Evolutionary conservation across 805 yeast genomes (phyloP).

Genomic region (Cephaloascus fragrans): DNA sequence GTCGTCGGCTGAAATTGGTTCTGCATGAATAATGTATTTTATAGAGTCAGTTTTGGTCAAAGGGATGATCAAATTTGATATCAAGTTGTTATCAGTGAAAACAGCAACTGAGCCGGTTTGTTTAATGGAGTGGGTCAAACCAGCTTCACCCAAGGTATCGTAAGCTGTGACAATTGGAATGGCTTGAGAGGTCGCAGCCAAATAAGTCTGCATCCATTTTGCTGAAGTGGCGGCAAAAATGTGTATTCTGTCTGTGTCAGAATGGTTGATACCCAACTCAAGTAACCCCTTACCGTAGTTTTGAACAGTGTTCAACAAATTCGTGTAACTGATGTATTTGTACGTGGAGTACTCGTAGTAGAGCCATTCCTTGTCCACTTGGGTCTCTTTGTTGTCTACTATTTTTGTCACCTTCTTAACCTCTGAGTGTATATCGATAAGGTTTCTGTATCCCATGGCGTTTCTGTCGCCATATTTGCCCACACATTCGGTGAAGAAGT

Average conservation of each 20-base stretch:
- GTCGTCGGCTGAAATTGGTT: slow-evolving; percentile 49
- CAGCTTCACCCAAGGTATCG: slow-evolving; percentile 86
- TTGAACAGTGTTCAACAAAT: slow-evolving; percentile 40
- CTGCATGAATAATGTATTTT: slow-evolving; percentile 64
- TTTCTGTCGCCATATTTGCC: slow-evolving; percentile 40
- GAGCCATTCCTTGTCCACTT: slow-evolving; percentile 80
- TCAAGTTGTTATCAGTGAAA: slow-evolving; percentile 74
- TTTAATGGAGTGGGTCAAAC: slow-evolving; percentile 74
- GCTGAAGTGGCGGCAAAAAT: slow-evolving; percentile 83
- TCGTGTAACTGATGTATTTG: slow-evolving; percentile 50
- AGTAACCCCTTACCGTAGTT: slow-evolving; percentile 68
- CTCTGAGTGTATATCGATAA: slow-evolving; percentile 67
- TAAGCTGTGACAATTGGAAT: slow-evolving; percentile 93
- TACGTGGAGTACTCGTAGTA: slow-evolving; percentile 75
- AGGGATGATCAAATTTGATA: slow-evolving; percentile 61
- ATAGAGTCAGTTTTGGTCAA: slow-evolving; percentile 51
- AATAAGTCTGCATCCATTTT: slow-evolving; percentile 82
- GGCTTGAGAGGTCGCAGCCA: slow-evolving; percentile 69
- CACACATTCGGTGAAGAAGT: slow-evolving; percentile 54
- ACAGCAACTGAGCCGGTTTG: slow-evolving; percentile 75
- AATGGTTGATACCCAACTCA: slow-evolving; percentile 60
- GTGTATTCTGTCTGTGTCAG: slow-evolving; percentile 55
- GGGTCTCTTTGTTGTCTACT: slow-evolving; percentile 64
- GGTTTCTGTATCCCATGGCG: slow-evolving; percentile 73
- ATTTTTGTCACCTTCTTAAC: slow-evolving; percentile 62